A percentile compares a stretch with the other conserved stretches of the same genome.
Conservation (phyloP, 495 filamentous ascomycete genomes). For the Aspergillus biplanus region DNA sequence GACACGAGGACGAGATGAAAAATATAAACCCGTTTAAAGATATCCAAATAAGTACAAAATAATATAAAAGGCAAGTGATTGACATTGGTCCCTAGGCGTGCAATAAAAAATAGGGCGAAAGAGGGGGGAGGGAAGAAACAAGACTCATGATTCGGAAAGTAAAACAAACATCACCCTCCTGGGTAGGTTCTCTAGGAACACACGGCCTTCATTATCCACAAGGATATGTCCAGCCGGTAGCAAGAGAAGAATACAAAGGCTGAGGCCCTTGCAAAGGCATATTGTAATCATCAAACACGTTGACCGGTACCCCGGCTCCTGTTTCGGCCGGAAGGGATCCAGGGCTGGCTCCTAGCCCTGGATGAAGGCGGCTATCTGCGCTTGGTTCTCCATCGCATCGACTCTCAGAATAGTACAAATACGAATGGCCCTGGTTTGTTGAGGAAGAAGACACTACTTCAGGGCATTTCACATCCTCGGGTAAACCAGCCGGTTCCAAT, state of each 20-base stretch:
- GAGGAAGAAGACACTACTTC: slow-evolving; percentile 11
- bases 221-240: slow-evolving; percentile 39
- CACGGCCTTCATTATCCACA: slow-evolving; percentile 23
- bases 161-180: too few relatives aligned
- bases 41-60: background rate
- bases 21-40: background rate
- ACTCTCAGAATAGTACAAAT: slow-evolving; percentile 25
- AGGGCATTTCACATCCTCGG: slow-evolving; percentile 29
- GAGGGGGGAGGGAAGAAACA: too few relatives aligned
- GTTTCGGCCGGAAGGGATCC: slow-evolving; percentile 23
- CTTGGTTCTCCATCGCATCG: slow-evolving; percentile 15
- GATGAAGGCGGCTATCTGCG: slow-evolving; percentile 22
- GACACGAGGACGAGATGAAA: background rate
- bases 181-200: too few relatives aligned
- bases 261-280: slow-evolving; percentile 32
- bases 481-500: slow-evolving; percentile 24
- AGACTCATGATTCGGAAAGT: too few relatives aligned
- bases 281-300: slow-evolving; percentile 35
- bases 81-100: too few relatives aligned
- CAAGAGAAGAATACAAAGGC: slow-evolving; percentile 32
- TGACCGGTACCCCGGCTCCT: slow-evolving; percentile 26
- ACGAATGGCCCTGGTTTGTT: slow-evolving; percentile 19
- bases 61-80: background rate
- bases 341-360: slow-evolving; percentile 19
- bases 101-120: too few relatives aligned